Evolutionary conservation across 805 yeast species (phyloP).

Genomic region (Yarrowia osloensis): DNA sequence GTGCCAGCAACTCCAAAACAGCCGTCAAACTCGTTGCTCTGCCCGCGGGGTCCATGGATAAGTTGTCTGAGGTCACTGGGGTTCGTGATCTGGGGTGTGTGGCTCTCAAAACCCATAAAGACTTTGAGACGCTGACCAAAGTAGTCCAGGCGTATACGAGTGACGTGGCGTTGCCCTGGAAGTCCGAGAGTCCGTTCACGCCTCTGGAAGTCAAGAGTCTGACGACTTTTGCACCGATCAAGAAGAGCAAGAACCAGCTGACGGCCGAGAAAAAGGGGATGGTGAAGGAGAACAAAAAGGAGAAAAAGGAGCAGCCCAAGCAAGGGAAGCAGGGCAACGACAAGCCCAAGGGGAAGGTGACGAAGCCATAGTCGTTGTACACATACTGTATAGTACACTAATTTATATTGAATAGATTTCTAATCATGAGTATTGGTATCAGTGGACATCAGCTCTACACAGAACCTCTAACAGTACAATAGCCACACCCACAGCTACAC

Average conservation of each 20-base stretch:
- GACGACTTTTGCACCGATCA: slow-evolving; percentile 22
- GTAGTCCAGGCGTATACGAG: background rate
- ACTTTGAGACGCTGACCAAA: background rate
- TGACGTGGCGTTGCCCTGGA: slow-evolving; percentile 3
- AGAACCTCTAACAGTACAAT: background rate
- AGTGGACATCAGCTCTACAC: too few species aligned
- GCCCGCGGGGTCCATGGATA: slow-evolving; percentile 9
- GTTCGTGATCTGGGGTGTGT: background rate
- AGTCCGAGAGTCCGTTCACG: background rate
- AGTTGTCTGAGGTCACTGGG: background rate
- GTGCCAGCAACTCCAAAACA: background rate
- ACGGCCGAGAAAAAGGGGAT: background rate
- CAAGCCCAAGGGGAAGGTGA: background rate
- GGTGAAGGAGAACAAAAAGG: background rate
- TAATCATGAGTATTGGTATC: too few species aligned
- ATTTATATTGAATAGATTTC: background rate
- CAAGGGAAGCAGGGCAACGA: background rate
- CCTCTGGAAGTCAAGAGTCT: slow-evolving; percentile 21
- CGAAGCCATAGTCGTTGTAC: background rate
- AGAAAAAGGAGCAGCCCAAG: background rate
- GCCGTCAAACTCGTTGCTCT: slow-evolving; percentile 4
- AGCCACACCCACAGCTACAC: too few species aligned
- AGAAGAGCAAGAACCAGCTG: slow-evolving; percentile 27
- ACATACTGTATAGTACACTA: too few species aligned
- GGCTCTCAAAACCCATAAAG: slow-evolving; percentile 18